Evolutionary conservation across 2,329 filamentous ascomycete species (phyloP).

Genomic region (Zalaria sp.): DNA sequence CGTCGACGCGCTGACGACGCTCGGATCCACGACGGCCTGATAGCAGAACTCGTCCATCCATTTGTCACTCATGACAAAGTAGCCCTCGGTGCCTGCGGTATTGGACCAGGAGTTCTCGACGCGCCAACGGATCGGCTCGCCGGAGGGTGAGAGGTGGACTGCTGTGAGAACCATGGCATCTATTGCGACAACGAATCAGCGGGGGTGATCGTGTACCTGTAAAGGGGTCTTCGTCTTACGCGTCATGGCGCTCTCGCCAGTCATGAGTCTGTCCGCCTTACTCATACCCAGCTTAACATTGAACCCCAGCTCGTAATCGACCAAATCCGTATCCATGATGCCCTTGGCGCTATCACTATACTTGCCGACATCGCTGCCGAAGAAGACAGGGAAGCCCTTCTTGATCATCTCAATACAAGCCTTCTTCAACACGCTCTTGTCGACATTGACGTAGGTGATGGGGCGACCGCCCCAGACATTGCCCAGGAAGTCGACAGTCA

Average conservation of each 20-base stretch:
- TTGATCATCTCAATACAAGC: slow-evolving; percentile 66
- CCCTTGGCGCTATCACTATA: slow-evolving; percentile 54
- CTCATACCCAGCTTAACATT: slow-evolving; percentile 58
- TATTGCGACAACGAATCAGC: background rate
- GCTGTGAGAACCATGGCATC: slow-evolving; percentile 82
- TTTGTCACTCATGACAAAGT: slow-evolving; percentile 76
- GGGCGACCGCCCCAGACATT: slow-evolving; percentile 66
- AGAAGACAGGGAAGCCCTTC: slow-evolving; percentile 70
- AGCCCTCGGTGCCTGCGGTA: slow-evolving; percentile 56
- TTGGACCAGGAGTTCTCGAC: slow-evolving; percentile 81
- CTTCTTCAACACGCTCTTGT: slow-evolving; percentile 56
- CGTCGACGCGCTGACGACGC: slow-evolving; percentile 44
- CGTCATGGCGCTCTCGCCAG: slow-evolving; percentile 71
- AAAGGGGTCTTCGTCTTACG: slow-evolving; percentile 18
- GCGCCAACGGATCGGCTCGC: slow-evolving; percentile 60
- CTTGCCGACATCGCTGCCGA: slow-evolving; percentile 78
- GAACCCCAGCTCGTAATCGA: slow-evolving; percentile 75
- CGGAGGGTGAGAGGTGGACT: slow-evolving; percentile 59
- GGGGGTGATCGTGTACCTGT: background rate
- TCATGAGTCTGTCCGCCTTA: slow-evolving; percentile 61
- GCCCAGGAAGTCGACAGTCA: slow-evolving; percentile 66
- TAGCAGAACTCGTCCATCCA: slow-evolving; percentile 58
- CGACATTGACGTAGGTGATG: slow-evolving; percentile 72
- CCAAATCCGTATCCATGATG: slow-evolving; percentile 66
- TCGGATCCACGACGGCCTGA: slow-evolving; percentile 70